Percentiles rank a stretch among this genome's conserved stretches.
phyloP scores from a whole-genome alignment of 805 yeast genomes.

The Tetrapisispora nanseiensis region DNA sequence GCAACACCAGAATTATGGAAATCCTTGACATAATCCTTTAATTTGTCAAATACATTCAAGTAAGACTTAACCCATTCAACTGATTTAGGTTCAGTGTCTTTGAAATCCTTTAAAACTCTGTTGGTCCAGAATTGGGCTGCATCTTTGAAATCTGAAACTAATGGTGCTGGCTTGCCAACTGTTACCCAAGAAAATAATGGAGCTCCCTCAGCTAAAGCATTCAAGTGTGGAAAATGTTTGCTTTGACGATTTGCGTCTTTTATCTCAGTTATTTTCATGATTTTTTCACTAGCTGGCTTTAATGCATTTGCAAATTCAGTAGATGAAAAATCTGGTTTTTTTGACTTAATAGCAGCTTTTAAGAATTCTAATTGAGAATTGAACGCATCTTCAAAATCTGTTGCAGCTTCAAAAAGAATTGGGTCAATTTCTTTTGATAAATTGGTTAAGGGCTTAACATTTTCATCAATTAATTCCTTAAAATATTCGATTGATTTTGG shows the following conservation, averaged over 20 bases:
- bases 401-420: slow-evolving; percentile 37
- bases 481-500: slow-evolving; percentile 44
- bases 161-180: slow-evolving; percentile 61
- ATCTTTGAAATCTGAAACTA: slow-evolving; percentile 76
- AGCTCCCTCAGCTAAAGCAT: slow-evolving; percentile 79
- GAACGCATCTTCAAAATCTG: slow-evolving; percentile 44
- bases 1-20: slow-evolving; percentile 76
- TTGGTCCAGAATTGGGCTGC: slow-evolving; percentile 92
- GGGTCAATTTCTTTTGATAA: slow-evolving; percentile 37
- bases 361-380: slow-evolving; percentile 50
- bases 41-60: slow-evolving; percentile 52
- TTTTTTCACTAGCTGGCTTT: slow-evolving; percentile 55
- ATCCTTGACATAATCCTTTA: slow-evolving; percentile 65
- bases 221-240: slow-evolving; percentile 57
- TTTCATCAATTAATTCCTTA: slow-evolving; percentile 41
- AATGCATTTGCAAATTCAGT: slow-evolving; percentile 47
- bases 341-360: slow-evolving; percentile 46
- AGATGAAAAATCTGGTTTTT: slow-evolving; percentile 53
- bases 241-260: slow-evolving; percentile 72
- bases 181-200: slow-evolving; percentile 90
- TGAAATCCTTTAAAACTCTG: slow-evolving; percentile 76
- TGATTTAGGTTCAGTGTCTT: slow-evolving; percentile 57
- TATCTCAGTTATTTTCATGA: slow-evolving; percentile 47
- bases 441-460: slow-evolving; percentile 49
- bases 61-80: slow-evolving; percentile 75